Percentiles rank a stretch among this genome's conserved stretches.
Conservation (phyloP, 129 eudicot genomes). For the Centaurea solstitialis region DNA sequence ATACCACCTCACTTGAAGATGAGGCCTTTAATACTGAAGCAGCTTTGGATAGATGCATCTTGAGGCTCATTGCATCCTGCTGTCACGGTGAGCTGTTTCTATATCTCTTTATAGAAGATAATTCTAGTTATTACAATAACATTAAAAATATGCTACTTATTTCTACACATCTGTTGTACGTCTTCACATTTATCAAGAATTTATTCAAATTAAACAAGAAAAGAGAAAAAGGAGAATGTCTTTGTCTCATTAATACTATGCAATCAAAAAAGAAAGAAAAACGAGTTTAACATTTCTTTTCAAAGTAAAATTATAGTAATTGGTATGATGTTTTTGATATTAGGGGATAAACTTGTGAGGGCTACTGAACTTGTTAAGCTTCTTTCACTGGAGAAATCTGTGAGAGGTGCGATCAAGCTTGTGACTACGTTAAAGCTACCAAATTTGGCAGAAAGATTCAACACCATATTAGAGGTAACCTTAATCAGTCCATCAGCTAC, state of each 20-base stretch:
- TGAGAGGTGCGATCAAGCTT: slow-evolving; percentile 91
- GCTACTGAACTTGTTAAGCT: slow-evolving; percentile 92
- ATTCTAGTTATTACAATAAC: not conserved
- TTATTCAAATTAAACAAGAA: not conserved
- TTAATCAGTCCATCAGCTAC: not conserved
- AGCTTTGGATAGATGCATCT: slow-evolving; percentile 91
- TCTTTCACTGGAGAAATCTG: slow-evolving; percentile 87
- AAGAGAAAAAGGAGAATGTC: not conserved
- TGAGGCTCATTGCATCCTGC: slow-evolving; percentile 97
- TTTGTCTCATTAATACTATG: not conserved
- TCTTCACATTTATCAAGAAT: not conserved
- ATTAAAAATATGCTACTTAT: not conserved
- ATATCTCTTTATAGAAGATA: not conserved
- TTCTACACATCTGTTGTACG: not conserved
- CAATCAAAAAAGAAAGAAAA: not conserved
- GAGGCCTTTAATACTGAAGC: slow-evolving; percentile 79
- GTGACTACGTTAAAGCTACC: slow-evolving; percentile 92
- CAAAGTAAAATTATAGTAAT: not conserved
- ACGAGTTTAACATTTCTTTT: not conserved
- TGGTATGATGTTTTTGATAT: slow-evolving; percentile 12
- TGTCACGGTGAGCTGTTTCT: slow-evolving; percentile 62
- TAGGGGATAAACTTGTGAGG: slow-evolving; percentile 95
- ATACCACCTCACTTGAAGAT: slow-evolving; percentile 71
- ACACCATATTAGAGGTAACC: slow-evolving; percentile 74
- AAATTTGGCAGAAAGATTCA: slow-evolving; percentile 87